Percentiles rank a stretch among this genome's conserved stretches.
phyloP scores from a whole-genome alignment of 169 alveolate species.

The Plasmodium inui region DNA sequence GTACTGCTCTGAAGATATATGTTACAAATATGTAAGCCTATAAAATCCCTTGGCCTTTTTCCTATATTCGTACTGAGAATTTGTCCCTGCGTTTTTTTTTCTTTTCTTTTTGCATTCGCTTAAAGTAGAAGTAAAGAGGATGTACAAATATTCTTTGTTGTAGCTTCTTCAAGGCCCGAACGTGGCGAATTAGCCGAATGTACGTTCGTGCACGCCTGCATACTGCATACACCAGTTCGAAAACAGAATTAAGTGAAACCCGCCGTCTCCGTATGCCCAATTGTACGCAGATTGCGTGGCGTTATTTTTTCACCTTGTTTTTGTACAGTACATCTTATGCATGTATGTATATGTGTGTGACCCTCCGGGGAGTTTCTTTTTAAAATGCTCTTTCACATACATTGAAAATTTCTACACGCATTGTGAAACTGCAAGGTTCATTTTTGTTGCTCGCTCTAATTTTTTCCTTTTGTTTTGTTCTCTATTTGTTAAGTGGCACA shows the following conservation, averaged over 20 bases:
- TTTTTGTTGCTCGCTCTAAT: neutral
- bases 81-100: neutral
- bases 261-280: neutral
- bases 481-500: neutral
- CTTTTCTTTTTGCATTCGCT: neutral
- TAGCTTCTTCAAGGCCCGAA: neutral
- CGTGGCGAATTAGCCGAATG: neutral
- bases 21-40: neutral
- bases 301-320: slow-evolving; percentile 22
- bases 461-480: slow-evolving; percentile 1
- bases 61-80: neutral
- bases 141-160: neutral
- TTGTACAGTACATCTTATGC: slow-evolving; percentile 1
- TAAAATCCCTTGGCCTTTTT: neutral
- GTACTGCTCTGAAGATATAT: neutral
- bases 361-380: neutral
- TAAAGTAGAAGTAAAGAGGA: neutral
- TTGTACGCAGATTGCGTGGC: neutral
- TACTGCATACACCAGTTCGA: neutral
- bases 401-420: neutral
- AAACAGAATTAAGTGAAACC: neutral
- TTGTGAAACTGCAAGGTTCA: neutral
- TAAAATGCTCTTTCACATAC: slow-evolving; percentile 1
- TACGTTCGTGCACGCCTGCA: neutral
- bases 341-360: neutral